Percentiles rank a stretch among this genome's conserved stretches.
These are phyloP conservation scores for Chrysoporthe cubensis DNA, from an alignment of 2,329 filamentous ascomycete species.

Conservation along the genomic window DNA sequence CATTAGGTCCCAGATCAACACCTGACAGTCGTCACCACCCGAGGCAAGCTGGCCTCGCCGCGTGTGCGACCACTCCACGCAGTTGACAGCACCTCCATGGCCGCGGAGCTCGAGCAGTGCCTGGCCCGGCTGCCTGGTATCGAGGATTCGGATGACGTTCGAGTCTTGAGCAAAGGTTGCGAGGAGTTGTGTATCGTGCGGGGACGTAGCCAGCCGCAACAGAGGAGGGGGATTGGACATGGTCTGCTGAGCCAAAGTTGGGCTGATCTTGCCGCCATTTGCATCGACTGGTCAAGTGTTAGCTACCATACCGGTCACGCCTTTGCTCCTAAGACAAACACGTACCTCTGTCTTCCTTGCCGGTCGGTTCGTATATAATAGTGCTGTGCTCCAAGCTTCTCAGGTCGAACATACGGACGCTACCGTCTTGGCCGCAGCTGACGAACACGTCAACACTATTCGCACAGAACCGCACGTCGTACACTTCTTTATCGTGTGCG, in stretches of 20 bases:
- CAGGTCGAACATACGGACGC: conserved; percentile 97
- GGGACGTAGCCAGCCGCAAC: conserved; percentile 83
- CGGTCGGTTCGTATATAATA: conserved; percentile 97
- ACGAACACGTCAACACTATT: conserved; percentile 99
- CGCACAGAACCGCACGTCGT: conserved; percentile 96
- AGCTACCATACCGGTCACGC: background rate
- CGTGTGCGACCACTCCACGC: conserved; percentile 92
- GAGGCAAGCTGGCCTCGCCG: conserved; percentile 87
- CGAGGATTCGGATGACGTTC: conserved; percentile 88
- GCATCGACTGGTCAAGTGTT: conserved; percentile 44
- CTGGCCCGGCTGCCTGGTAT: conserved; percentile 94
- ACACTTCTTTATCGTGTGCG: conserved; percentile 98
- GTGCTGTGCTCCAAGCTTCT: conserved; percentile 96
- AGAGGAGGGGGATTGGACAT: conserved; percentile 78
- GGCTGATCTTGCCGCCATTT: conserved; percentile 68
- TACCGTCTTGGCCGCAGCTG: conserved; percentile 95
- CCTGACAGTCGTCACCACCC: conserved; percentile 88
- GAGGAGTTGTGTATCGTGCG: conserved; percentile 91
- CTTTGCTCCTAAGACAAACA: conserved; percentile 23
- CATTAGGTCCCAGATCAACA: conserved; percentile 91
- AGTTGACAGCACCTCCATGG: conserved; percentile 84
- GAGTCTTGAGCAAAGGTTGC: conserved; percentile 97
- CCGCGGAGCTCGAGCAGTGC: conserved; percentile 91
- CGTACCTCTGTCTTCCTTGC: conserved; percentile 77
- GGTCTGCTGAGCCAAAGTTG: conserved; percentile 76